Evolutionary conservation across 129 eudicot genomes (phyloP).

Genomic region (Artemisia argyi): DNA sequence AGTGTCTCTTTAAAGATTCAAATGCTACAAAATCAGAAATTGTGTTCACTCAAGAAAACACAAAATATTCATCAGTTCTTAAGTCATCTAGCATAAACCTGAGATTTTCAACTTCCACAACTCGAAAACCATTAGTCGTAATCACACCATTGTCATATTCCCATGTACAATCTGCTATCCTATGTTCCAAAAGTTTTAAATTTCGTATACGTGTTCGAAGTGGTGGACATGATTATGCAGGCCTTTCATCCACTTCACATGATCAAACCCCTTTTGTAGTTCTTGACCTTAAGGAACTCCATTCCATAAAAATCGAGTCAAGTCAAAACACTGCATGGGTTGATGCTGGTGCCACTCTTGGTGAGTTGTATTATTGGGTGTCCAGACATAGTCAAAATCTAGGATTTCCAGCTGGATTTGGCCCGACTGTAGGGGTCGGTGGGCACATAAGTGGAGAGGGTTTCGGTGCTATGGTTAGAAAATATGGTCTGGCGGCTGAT

Average conservation of each 20-base stretch:
- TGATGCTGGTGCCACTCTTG: slow-evolving; percentile 55
- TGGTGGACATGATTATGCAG: slow-evolving; percentile 59
- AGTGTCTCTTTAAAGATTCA: slow-evolving; percentile 32
- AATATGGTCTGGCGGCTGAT: slow-evolving; percentile 60
- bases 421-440: slow-evolving; percentile 57
- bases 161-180: slow-evolving; percentile 45
- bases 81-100: slow-evolving; percentile 49
- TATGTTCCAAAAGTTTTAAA: slow-evolving; percentile 31
- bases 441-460: slow-evolving; percentile 71
- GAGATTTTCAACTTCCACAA: slow-evolving; percentile 33
- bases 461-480: slow-evolving; percentile 57
- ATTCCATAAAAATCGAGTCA: slow-evolving; percentile 37
- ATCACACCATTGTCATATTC: slow-evolving; percentile 45
- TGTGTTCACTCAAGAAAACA: slow-evolving; percentile 25
- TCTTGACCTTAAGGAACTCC: slow-evolving; percentile 48
- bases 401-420: slow-evolving; percentile 58
- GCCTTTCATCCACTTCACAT: slow-evolving; percentile 45
- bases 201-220: slow-evolving; percentile 44
- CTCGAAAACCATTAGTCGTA: slow-evolving; percentile 42
- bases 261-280: slow-evolving; percentile 37
- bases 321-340: slow-evolving; percentile 53
- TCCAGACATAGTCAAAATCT: slow-evolving; percentile 45
- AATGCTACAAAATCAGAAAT: slow-evolving; percentile 30
- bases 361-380: slow-evolving; percentile 52
- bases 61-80: slow-evolving; percentile 42